Percentiles rank a stretch among this genome's conserved stretches.
phyloP scores from a whole-genome alignment of 352 stramenopile species.

The Peronosclerospora sorghi region DNA sequence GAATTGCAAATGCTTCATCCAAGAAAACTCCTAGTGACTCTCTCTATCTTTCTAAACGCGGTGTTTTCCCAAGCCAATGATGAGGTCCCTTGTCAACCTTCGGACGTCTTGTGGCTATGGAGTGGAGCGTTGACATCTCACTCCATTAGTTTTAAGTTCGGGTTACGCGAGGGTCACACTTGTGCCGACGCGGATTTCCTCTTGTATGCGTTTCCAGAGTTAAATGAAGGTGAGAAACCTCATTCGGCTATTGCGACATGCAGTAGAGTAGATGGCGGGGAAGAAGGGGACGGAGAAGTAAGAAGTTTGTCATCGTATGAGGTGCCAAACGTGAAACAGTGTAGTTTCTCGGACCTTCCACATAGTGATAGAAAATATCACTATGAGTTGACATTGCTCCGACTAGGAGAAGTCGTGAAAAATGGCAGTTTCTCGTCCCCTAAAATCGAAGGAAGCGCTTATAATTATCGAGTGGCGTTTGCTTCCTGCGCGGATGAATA shows the following conservation, averaged over 20 bases:
- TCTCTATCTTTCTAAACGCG: slow-evolving; percentile 1
- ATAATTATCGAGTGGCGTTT: slow-evolving; percentile 66
- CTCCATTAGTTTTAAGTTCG: slow-evolving; percentile 62
- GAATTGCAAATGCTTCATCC: slow-evolving; percentile 8
- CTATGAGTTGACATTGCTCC: slow-evolving; percentile 45
- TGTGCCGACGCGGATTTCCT: slow-evolving; percentile 44
- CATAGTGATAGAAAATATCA: slow-evolving; percentile 39
- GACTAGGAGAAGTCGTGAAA: slow-evolving; percentile 20
- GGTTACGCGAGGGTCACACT: slow-evolving; percentile 37
- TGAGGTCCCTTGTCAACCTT: slow-evolving; percentile 19
- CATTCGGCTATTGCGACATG: slow-evolving; percentile 37
- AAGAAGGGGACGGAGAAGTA: slow-evolving; percentile 15
- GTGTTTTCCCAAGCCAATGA: not conserved
- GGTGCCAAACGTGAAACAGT: slow-evolving; percentile 30
- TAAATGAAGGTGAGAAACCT: slow-evolving; percentile 28
- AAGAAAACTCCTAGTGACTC: not conserved
- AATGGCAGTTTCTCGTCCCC: slow-evolving; percentile 44
- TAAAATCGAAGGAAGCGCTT: slow-evolving; percentile 24
- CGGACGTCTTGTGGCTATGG: slow-evolving; percentile 63
- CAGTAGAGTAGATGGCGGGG: slow-evolving; percentile 17
- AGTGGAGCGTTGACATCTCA: slow-evolving; percentile 52
- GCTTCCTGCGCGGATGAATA: slow-evolving; percentile 74
- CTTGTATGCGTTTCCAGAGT: slow-evolving; percentile 42
- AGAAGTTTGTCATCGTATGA: slow-evolving; percentile 18
- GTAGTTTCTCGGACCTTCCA: slow-evolving; percentile 33